Base-by-base conservation (phyloP, 129 eudicot genomes). In the Chrysanthemum seticuspe region DNA sequence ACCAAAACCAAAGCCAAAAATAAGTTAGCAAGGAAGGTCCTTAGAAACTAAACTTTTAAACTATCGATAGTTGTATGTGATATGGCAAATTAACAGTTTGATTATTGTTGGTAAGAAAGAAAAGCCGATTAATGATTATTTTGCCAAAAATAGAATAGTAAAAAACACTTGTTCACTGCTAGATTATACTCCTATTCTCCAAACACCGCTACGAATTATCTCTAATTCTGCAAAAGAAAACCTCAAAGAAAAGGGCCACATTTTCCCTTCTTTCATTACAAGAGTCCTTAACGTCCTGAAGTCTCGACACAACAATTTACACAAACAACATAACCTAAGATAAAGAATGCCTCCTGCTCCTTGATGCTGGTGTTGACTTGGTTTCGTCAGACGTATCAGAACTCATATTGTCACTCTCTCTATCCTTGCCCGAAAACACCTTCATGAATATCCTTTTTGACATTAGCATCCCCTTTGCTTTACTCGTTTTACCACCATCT, bases 381-480 rank as follows among this genome's bases (percentile, higher is more conserved):
- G 75, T 72, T 71, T 87, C 95, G 54, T 87, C 98, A 9, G 98
- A 93, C 0, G 97, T 88, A 77, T 90, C 96, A 0, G 98, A 94
- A 85, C 97, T 88, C 76, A 93, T 89, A 15, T 81, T 86, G 79
- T 90, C 96, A 52, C 92, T 89, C 2, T 78, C 82, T 66, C 81
- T 77, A 14, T 86, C 97, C 69, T 86, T 88, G 71, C 81, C 81
- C 3, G 98, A 90, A 93, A 93, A 94, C 13, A 94, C 85, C 84
- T 84, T 87, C 78, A 88, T 87, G 48, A 88, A 84, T 3, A 88
- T 70, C 78, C 79, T 85, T 74, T 76, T 89, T 0, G 96, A 83
- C 82, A 83, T 81, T 4, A 83, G 40, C 74, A 74, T 18, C 62
- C 93, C 93, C 76, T 82, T 87, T 27, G 67, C 83, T 74, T 81